Percentiles rank a stretch among this genome's conserved stretches.
Conservation (phyloP, 768 basidiomycete species). For the Inosperma sp. region DNA sequence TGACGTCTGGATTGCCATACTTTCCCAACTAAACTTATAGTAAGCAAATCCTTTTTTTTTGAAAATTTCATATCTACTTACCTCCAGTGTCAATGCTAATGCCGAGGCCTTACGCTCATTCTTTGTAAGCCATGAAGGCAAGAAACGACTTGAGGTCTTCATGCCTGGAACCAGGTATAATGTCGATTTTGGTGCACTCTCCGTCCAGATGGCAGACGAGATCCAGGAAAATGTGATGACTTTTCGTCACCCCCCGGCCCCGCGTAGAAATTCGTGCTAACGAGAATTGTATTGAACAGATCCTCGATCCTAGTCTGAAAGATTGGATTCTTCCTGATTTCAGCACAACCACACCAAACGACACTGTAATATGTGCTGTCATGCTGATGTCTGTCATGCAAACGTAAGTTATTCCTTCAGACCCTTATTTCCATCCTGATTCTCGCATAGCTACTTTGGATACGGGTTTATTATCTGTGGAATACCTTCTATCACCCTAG, state of each 20-base stretch:
- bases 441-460: conserved; percentile 28
- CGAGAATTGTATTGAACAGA: not conserved
- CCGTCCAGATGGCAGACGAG: conserved; percentile 21
- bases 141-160: conserved; percentile 27
- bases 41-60: conserved; percentile 20
- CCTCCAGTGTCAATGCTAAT: conserved; percentile 18
- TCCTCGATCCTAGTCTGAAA: conserved; percentile 27
- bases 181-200: conserved; percentile 32
- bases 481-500: too few relatives aligned
- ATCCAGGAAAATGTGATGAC: conserved; percentile 25
- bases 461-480: conserved; percentile 35
- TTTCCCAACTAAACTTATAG: conserved; percentile 34
- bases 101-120: conserved; percentile 28
- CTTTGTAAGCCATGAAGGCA: conserved; percentile 34
- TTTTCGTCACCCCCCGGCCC: not conserved
- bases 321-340: too few relatives aligned
- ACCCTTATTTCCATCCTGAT: not conserved
- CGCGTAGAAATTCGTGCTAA: too few relatives aligned
- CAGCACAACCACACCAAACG: too few relatives aligned
- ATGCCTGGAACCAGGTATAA: conserved; percentile 13
- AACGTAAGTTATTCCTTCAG: conserved; percentile 13
- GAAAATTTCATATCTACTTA: conserved; percentile 11
- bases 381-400: conserved; percentile 41
- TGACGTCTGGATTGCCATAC: conserved; percentile 38
- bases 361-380: too few relatives aligned